Base-by-base conservation (phyloP, 768 basidiomycete species). In the Kwoniella europaea region DNA sequence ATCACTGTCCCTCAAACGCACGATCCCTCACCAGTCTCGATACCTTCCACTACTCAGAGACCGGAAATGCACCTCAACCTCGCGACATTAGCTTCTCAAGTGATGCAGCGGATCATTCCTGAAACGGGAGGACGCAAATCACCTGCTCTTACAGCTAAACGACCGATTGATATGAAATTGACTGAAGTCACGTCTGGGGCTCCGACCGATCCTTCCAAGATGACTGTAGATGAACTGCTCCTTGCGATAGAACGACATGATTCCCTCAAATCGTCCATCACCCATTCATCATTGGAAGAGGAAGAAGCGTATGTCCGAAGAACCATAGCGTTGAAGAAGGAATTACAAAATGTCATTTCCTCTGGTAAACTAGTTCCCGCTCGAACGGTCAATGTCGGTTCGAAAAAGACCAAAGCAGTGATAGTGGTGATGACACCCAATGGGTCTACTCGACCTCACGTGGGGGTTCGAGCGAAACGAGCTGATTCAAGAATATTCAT, bases 401-500 rank as follows among this genome's bases (percentile, higher is more conserved):
- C 79, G 3, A 29, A 57, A 4, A 54, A 59, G 29, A 76, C 75
- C 35, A 52, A 69, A 20, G 74, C 74, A 42, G 59, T 83, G 22
- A 76, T 83, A 41, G 74, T 80, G 43, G 61, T 82, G 57, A 78
- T 80, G 73, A 79, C 79, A 2, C 79, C 81, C 4, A 81, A 78
- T 43, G 81, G 81, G 20, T 72, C 70, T 22, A 81, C 68, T 10
- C 71, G 82, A 22, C 77, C 79, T 1, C 77, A 79, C 24, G 69
- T 83, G 9, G 54, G 77, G 43, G 71, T 75, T 16, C 60, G 78
- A 69, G 65, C 71, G 52, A 76, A 79, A 72, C 65, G 80, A 64
- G 76, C 82, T 24, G 81, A 83, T 68, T 79, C 79, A n/a, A 71
- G 78, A 46, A 71, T 83, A 15, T 79, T 78, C 61, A 78, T 83